These are phyloP conservation scores for Colletotrichum spaethianum DNA, from an alignment of 2,329 filamentous ascomycete species.

Conservation along the genomic window DNA sequence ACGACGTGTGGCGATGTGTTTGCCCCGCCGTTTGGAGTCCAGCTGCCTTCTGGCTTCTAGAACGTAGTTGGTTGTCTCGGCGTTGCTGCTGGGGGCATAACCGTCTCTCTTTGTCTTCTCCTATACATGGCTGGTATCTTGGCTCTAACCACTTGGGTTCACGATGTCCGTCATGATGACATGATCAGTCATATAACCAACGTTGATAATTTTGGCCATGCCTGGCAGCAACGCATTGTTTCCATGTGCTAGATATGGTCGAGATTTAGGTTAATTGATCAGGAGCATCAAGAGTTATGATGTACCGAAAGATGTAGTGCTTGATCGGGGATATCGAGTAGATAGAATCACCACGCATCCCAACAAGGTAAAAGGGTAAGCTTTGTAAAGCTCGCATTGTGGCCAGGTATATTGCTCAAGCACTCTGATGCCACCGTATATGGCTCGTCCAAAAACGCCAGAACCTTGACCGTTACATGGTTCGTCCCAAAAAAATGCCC, in stretches of 20 bases:
- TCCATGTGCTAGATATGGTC: not conserved
- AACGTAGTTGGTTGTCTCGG: too few species aligned
- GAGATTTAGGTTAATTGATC: too few species aligned
- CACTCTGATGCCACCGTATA: not conserved
- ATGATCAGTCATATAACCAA: not conserved
- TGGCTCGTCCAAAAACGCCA: conserved; percentile 28
- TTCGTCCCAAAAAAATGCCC: not conserved
- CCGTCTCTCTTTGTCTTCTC: not conserved
- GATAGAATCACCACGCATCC: too few species aligned
- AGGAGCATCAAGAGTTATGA: not conserved
- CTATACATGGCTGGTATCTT: not conserved
- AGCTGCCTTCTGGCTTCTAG: conserved; percentile 9
- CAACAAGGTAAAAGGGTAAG: not conserved
- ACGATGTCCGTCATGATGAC: not conserved
- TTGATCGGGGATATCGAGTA: not conserved
- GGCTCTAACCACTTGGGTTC: not conserved
- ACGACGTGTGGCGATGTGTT: conserved; percentile 14
- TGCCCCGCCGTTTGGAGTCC: conserved; percentile 11
- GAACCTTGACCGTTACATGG: not conserved
- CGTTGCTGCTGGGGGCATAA: not conserved
- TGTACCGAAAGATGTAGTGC: not conserved
- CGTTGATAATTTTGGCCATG: not conserved
- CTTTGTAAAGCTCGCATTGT: not conserved
- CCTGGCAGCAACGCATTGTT: not conserved
- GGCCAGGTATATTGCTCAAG: conserved; percentile 29